phyloP scores from a whole-genome alignment of 306 rosid species.

The Alnus rubra region DNA sequence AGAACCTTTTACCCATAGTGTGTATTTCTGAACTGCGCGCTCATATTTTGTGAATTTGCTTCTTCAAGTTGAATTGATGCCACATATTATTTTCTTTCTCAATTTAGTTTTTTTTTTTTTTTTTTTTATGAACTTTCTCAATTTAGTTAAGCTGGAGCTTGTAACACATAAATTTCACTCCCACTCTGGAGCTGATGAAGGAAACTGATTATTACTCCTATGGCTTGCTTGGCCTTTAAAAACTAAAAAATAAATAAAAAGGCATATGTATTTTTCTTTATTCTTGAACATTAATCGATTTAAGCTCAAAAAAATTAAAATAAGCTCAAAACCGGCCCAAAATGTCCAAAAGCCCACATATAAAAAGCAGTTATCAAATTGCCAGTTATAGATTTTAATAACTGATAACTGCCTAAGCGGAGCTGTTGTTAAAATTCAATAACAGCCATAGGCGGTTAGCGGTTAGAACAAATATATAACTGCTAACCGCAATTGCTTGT shows the following conservation, averaged over 20 bases:
- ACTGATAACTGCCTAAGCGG: too few species aligned
- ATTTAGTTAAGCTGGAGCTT: not conserved
- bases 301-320: not conserved
- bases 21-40: not conserved
- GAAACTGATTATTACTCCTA: not conserved
- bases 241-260: not conserved
- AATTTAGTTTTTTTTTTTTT: too few species aligned
- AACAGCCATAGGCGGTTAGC: too few species aligned
- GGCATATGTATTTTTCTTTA: not conserved
- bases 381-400: too few species aligned
- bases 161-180: not conserved
- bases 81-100: not conserved
- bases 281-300: not conserved
- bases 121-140: too few species aligned
- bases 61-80: not conserved
- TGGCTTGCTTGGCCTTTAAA: not conserved
- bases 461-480: too few species aligned
- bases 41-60: not conserved
- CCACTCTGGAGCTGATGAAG: not conserved
- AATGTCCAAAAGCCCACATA: too few species aligned
- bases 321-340: too few species aligned
- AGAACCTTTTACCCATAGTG: too few species aligned
- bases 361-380: too few species aligned
- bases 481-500: too few species aligned
- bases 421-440: too few species aligned